These are phyloP conservation scores for Colletotrichum higginsianum DNA, from an alignment of 2,329 filamentous ascomycete genomes.

Conservation along the genomic window DNA sequence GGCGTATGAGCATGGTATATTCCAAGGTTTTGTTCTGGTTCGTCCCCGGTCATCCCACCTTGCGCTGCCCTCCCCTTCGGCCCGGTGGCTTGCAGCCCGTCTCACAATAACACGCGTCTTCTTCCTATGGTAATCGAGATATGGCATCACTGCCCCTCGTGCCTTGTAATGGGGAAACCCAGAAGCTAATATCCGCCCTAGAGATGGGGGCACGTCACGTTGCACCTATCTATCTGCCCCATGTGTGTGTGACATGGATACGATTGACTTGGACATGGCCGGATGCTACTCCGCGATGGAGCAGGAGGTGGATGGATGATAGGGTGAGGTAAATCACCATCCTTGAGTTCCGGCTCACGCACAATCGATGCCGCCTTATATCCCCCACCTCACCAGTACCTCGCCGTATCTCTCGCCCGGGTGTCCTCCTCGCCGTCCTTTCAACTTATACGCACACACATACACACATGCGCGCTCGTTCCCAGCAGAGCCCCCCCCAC, in stretches of 20 bases:
- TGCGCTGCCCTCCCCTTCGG: constrained; percentile 30
- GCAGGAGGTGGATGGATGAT: constrained; percentile 10
- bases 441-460: not conserved
- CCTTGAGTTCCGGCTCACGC: constrained; percentile 13
- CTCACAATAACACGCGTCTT: not conserved
- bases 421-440: constrained; percentile 27
- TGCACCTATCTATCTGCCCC: not conserved
- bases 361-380: constrained; percentile 34
- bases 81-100: constrained; percentile 37
- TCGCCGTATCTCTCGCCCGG: constrained; percentile 3
- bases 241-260: constrained; percentile 15
- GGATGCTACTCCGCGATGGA: constrained; percentile 17
- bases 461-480: constrained; percentile 36
- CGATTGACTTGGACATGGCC: not conserved
- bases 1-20: constrained; percentile 19
- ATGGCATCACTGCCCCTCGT: too few relatives aligned
- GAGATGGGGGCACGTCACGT: constrained; percentile 30
- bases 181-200: constrained; percentile 31
- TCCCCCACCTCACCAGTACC: constrained; percentile 35
- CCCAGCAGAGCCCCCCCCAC: constrained; percentile 23
- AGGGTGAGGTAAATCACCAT: constrained; percentile 22
- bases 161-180: too few relatives aligned
- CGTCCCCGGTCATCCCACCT: not conserved
- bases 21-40: constrained; percentile 17
- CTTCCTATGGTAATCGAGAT: constrained; percentile 3